Base-by-base conservation (phyloP, 2,329 filamentous ascomycete genomes). In the Zymoseptoria ardabiliae region DNA sequence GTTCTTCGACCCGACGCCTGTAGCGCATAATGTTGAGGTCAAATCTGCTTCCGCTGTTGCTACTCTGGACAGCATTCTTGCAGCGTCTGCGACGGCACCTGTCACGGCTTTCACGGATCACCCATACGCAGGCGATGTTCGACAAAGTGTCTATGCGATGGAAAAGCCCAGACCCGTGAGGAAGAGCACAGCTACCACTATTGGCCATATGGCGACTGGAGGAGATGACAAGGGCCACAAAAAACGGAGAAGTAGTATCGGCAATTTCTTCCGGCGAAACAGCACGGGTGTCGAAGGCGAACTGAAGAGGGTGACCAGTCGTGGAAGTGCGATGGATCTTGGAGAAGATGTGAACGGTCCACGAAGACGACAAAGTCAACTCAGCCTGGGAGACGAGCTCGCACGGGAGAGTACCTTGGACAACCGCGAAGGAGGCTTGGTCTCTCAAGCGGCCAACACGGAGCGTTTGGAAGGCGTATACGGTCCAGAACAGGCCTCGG, bases 31-130 rank as follows among this genome's bases (percentile, higher is more conserved):
- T 54, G 75, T 85, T 48, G 74, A 83, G 48, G 74, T 85, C 50
- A 81, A 83, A 72, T 86, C 89, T 59, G 88, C 90, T 19, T 97
- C 94, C 23, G 92, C 93, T 10, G 90, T 91, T 71, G 87, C 85
- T 50, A 96, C 93, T 0, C 82, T 99, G 7, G 92, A 99, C 65
- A 92, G 86, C 71, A 95, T 99, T 56, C 81, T 99, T 7, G 89
- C 96, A 70, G 94, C 93, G 7, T 94, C 93, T 2, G 89, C 90
- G 2, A 84, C 82, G 61, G 93, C 94, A 0, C 94, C 94, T 1
- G 91, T 96, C 28, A 90, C 82, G 65, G 93, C 92, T 23, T 97
- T 97, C 68, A 96, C 89, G 0, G 91, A 97, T 69, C 91, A 97
- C 72, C 84, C 87, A 0, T 91, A 89, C 69, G 89, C 87, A 25